Base-by-base conservation (phyloP, 2,329 filamentous ascomycete species). In the Cadophora luteo-olivacea region DNA sequence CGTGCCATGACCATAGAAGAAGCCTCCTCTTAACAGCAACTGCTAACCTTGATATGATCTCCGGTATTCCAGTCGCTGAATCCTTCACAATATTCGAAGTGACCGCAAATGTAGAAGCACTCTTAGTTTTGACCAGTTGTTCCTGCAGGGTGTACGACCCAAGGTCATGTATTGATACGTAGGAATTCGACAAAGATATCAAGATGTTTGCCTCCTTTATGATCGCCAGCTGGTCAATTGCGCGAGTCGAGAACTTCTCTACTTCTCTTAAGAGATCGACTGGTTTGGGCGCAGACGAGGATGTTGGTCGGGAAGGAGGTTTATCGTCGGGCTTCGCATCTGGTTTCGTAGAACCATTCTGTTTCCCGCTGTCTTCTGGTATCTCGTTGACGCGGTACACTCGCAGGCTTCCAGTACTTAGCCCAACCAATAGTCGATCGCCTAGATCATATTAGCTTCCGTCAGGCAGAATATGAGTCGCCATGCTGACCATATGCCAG, bases 41-140 rank as follows among this genome's bases (percentile, higher is more conserved):
- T 7, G 94, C 96, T 63, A 99, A 83, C 48, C 94, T 87, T 66
- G 93, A 97, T 72, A 98, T 94, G 66, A 99, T 97, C 73, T 95
- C 93, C 0, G 94, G 94, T 61, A 99, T 94, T 29, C 92, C 92
- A 0, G 93, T 97, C 61, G 89, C 88, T 6, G 89, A 82, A 79
- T 99, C 96, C 79, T 96, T 95, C 73, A 97, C 91, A 66, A 98
- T 97, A 79, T 98, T 97, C 71, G 93, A 97, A 1, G 94, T 97
- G 54, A 97, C 93, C 1, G 95, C 94, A 79, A 99, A 98, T 54
- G 91, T 90, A 1, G 90, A 91, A 16, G 96, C 95, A 74, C 96
- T 96, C 81, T 92, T 96, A 14, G 94, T 97, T 78, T 91, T 91
- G 63, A 88, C 82, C 54, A 99, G 79, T 70, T 89, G 91, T 79